A percentile compares a stretch with the other conserved stretches of the same genome.
Evolutionary conservation across 345 rosid genomes (phyloP).

Genomic region (Moringa oleifera): DNA sequence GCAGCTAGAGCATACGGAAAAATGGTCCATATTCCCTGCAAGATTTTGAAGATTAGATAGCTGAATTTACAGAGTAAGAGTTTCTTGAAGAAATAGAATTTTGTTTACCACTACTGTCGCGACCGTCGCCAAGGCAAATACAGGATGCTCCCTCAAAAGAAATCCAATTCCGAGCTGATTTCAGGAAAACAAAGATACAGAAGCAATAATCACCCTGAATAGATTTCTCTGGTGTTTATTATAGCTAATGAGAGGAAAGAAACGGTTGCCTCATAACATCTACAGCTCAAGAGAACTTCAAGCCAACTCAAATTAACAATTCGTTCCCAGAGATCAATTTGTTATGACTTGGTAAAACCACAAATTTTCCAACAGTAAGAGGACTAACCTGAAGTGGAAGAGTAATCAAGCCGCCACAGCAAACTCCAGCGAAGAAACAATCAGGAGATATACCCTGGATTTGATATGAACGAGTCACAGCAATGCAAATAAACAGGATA

Average conservation of each 20-base stretch:
- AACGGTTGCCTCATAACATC: no score
- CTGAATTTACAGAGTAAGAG: not conserved
- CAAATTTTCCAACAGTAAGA: no score
- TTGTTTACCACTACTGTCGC: constrained; percentile 70
- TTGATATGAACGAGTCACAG: not conserved
- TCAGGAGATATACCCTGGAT: constrained; percentile 81
- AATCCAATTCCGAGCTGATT: constrained; percentile 68
- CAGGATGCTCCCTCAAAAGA: constrained; percentile 62
- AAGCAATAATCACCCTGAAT: constrained; percentile 5
- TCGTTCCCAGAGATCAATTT: no score
- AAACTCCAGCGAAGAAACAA: constrained; percentile 87
- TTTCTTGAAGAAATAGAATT: not conserved
- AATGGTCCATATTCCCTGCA: constrained; percentile 79
- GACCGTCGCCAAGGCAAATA: constrained; percentile 70
- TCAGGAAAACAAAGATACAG: constrained; percentile 13
- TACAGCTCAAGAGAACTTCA: no score
- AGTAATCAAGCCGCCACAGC: constrained; percentile 84
- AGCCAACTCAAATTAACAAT: no score
- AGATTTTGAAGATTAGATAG: constrained; percentile 8
- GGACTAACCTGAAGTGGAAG: constrained; percentile 78
- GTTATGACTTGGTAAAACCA: no score
- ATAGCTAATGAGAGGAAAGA: no score
- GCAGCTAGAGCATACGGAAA: constrained; percentile 75
- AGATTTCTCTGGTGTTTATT: no score
- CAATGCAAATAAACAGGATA: no score